phyloP scores from a whole-genome alignment of 2,329 filamentous ascomycete genomes.

The Verticillium alfalfae region DNA sequence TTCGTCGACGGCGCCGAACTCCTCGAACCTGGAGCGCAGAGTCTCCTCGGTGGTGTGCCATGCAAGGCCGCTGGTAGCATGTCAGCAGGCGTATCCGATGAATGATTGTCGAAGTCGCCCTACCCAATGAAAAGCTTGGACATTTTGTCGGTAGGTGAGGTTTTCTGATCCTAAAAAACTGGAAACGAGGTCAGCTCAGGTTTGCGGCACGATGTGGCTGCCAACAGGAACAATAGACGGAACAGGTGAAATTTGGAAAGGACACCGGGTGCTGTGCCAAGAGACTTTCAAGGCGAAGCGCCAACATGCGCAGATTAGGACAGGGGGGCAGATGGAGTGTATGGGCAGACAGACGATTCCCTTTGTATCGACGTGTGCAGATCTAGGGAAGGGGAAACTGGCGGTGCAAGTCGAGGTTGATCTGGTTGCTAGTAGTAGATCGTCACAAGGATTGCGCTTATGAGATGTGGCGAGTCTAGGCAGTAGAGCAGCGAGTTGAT shows the following conservation, averaged over 20 bases:
- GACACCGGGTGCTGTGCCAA: neutral
- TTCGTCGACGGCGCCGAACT: conserved; percentile 88
- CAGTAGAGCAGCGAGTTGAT: neutral
- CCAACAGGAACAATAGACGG: neutral
- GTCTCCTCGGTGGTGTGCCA: conserved; percentile 95
- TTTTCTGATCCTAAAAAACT: neutral
- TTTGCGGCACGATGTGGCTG: neutral
- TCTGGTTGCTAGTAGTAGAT: neutral
- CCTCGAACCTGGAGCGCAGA: conserved; percentile 84
- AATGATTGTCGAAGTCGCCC: conserved; percentile 24
- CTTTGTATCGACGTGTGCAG: neutral
- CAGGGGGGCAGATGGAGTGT: neutral
- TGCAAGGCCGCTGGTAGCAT: conserved; percentile 70
- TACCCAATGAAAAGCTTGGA: conserved; percentile 95
- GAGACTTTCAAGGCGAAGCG: neutral
- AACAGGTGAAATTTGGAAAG: neutral
- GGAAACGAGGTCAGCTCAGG: neutral
- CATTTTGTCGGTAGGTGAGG: conserved; percentile 47
- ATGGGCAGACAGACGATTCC: neutral
- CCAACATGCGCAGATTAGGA: neutral
- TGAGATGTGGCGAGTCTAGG: neutral
- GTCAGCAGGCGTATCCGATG: conserved; percentile 8
- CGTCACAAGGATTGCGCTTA: neutral
- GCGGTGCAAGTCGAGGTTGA: neutral
- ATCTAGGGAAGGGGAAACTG: neutral